Evolutionary conservation across 148 eudicot species (phyloP).

Genomic region (Diospyros lotus): DNA sequence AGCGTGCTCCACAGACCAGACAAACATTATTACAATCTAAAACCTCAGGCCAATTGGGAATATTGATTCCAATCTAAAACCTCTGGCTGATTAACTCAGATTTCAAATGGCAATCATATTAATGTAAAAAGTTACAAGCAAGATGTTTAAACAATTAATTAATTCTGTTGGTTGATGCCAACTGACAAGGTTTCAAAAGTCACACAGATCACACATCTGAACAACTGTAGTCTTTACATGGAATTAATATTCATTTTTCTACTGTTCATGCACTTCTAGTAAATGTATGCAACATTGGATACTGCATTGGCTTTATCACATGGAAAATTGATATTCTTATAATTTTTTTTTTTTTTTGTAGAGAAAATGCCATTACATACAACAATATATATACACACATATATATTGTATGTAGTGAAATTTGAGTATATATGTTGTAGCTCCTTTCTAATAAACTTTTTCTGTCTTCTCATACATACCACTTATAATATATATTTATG

Average conservation of each 20-base stretch:
- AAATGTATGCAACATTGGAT: conserved; percentile 10
- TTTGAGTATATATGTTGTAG: too few species aligned
- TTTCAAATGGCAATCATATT: conserved; percentile 16
- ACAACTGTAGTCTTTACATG: too few species aligned
- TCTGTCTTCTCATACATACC: too few species aligned
- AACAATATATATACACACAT: too few species aligned
- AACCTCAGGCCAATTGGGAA: conserved; percentile 7
- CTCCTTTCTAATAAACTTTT: too few species aligned
- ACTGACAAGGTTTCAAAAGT: not conserved
- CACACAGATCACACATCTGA: too few species aligned
- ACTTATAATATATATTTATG: too few species aligned
- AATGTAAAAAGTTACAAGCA: conserved; percentile 5
- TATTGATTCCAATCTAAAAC: conserved; percentile 16
- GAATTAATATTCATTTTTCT: too few species aligned
- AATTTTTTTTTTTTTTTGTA: too few species aligned
- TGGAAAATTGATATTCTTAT: too few species aligned
- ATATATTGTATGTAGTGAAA: too few species aligned
- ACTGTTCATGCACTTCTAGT: conserved; percentile 3
- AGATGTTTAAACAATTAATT: not conserved
- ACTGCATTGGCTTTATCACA: not conserved
- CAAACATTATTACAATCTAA: conserved; percentile 26
- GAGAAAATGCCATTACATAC: too few species aligned
- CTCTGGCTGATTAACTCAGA: conserved; percentile 3
- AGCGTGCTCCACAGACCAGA: conserved; percentile 10
- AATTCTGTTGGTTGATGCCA: conserved; percentile 6